Base-by-base conservation (phyloP, 2,329 filamentous ascomycete genomes). In the Diaporthe capsici region DNA sequence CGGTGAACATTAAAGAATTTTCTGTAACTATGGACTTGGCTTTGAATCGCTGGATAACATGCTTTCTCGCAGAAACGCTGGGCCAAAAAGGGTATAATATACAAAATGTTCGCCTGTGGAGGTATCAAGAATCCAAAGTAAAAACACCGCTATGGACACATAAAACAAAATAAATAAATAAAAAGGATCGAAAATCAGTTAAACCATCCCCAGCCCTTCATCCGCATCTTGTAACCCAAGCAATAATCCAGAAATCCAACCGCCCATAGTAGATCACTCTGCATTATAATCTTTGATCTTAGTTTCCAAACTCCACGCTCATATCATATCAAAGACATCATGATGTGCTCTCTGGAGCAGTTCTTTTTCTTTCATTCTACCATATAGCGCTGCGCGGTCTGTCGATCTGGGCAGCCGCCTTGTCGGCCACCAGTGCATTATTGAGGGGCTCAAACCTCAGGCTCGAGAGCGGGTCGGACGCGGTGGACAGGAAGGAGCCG, bases 361-460 rank as follows among this genome's bases (percentile, higher is more conserved):
- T 22, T 39, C 17, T 39, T 39, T 17, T 4, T 39, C 22, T 28
- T 68, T 12, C n/a, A n/a, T n/a, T n/a, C n/a, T n/a, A 68, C 63
- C 63, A 68, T 9, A 68, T 20, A 34, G 25, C 25, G 28, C 72
- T 70, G 12, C 63, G 39, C 13, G 53, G 51, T 28, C 72, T 70
- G 28, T 42, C 63, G 22, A 20, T 37, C 10, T 51, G 25, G 12
- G 12, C 53, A 25, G 49, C 49, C 2, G 22, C n/a, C n/a, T 51
- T 51, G 49, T 25, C 22, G 20, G 49, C 20, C 9, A 53, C 34
- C 20, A 51, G 13, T 10, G 55, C 44, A 42, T 42, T 28, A 5
- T 10, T 13, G 28, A 57, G 53, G 28, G 55, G 10, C 20, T 61
- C 57, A n/a, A 53, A 55, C 17, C 20, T 61, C 28, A 63, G 10